Base-by-base conservation (phyloP, 2,329 filamentous ascomycete species). In the Verticillium alfalfae region DNA sequence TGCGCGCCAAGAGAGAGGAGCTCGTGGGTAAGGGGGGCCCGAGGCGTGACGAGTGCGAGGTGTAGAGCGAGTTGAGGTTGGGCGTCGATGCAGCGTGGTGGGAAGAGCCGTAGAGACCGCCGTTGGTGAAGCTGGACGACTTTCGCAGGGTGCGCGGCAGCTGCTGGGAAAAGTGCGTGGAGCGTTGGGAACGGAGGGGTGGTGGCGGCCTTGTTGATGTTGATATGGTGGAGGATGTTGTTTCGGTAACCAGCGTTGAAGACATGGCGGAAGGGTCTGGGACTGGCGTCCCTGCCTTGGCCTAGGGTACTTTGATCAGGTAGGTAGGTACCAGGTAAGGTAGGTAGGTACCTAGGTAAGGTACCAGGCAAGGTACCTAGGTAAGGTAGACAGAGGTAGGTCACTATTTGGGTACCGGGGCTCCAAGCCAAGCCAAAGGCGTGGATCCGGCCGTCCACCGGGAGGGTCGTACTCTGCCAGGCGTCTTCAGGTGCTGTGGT, bases 1-100 rank as follows among this genome's bases (percentile, higher is more conserved):
- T 93, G 71, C 90, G 87, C 70, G 84, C 81, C 67, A 88, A 79
- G 13, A 37, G 36, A 7, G 36, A 9, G 62, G 81, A 78, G 38
- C 61, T 57, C 13, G 63, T 59, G 9, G 41, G 26, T 13, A 45
- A 18, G 56, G 71, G 76, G 36, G 77, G 76, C 57, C 72, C 72
- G 49, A 81, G 76, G 65, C 78, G 79, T 58, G 81, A 80, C 9
- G 34, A 15, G 66, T 83, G 81, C 8, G 78, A 73, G 52, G 76
- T 73, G 71, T 83, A 86, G 45, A 82, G 71, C 34, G 77, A 74
- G 70, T 81, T 81, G 64, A 88, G 77, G 68, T 88, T 87, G 12
- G 86, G 85, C 5, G 83, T 85, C 8, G 86, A 88, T 39, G 79
- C 77, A 31, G 84, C 81, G 36, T 58, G 56, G 18, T 54, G 49